Percentiles rank a stretch among this genome's conserved stretches.
Conservation (phyloP, 2,329 filamentous ascomycete genomes). For the Alternaria consortialis region DNA sequence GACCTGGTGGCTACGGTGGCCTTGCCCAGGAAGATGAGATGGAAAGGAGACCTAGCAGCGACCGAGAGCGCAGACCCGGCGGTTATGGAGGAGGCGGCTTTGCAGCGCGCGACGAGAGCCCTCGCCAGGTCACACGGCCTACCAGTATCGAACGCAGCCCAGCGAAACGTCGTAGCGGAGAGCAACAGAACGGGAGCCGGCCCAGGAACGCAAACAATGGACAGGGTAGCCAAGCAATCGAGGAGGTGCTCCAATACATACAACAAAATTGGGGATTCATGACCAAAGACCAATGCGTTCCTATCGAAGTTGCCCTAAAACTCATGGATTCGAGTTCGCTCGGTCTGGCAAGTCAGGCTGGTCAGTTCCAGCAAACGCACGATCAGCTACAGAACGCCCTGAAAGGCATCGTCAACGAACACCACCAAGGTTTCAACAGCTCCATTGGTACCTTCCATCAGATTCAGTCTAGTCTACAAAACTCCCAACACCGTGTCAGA, state of each 20-base stretch:
- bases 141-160: conserved; percentile 55
- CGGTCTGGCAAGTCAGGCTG: conserved; percentile 87
- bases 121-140: conserved; percentile 44
- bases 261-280: conserved; percentile 91
- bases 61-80: conserved; percentile 39
- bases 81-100: conserved; percentile 49
- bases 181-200: conserved; percentile 34
- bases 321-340: conserved; percentile 94
- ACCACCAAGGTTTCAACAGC: conserved; percentile 98
- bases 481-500: conserved; percentile 85
- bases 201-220: conserved; percentile 48
- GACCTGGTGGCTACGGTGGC: conserved; percentile 38
- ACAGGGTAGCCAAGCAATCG: conserved; percentile 54
- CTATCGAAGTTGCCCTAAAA: conserved; percentile 93
- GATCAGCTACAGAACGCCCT: conserved; percentile 89
- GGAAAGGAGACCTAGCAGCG: conserved; percentile 33
- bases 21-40: conserved; percentile 40
- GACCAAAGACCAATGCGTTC: conserved; percentile 86
- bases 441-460: conserved; percentile 99
- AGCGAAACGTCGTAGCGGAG: conserved; percentile 54
- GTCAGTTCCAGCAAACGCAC: conserved; percentile 83
- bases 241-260: conserved; percentile 79
- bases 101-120: conserved; percentile 33
- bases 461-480: conserved; percentile 91
- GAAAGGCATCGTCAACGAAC: conserved; percentile 94